phyloP scores from a whole-genome alignment of 257 asterid species.

The Solanum dulcamara region DNA sequence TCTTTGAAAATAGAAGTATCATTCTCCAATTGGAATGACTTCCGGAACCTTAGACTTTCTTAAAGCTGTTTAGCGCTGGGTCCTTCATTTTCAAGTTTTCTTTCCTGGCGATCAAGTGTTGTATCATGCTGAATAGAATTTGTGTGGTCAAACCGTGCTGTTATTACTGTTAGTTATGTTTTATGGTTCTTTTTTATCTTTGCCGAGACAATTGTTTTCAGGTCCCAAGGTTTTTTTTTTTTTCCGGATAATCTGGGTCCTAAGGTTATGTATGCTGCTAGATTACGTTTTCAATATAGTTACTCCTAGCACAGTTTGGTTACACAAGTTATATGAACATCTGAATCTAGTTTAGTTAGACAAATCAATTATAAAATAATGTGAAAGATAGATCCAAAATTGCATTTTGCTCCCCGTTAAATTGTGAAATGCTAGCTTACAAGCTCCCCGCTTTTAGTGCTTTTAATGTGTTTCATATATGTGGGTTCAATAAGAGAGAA shows the following conservation, averaged over 20 bases:
- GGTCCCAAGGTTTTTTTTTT: too few relatives aligned
- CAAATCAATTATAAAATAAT: background rate
- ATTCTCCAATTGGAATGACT: background rate
- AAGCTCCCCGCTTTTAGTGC: background rate
- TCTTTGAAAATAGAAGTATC: background rate
- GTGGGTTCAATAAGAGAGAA: background rate
- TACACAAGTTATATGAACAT: background rate
- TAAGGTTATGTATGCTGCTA: background rate
- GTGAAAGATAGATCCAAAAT: background rate
- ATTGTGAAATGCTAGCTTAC: background rate
- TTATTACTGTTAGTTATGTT: background rate
- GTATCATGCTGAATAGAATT: background rate
- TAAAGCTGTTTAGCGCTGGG: background rate
- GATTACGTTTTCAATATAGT: background rate
- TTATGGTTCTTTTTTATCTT: background rate
- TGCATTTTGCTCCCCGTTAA: background rate
- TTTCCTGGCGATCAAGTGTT: background rate
- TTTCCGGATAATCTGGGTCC: too few relatives aligned
- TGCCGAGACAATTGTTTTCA: background rate
- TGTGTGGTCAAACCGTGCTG: background rate
- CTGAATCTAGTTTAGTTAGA: background rate
- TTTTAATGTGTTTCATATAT: background rate
- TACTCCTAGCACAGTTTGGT: background rate
- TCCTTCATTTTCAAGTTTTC: background rate
- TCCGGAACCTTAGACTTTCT: background rate